Conservation (phyloP, 2,329 filamentous ascomycete genomes). For the Penicillium sp. region DNA sequence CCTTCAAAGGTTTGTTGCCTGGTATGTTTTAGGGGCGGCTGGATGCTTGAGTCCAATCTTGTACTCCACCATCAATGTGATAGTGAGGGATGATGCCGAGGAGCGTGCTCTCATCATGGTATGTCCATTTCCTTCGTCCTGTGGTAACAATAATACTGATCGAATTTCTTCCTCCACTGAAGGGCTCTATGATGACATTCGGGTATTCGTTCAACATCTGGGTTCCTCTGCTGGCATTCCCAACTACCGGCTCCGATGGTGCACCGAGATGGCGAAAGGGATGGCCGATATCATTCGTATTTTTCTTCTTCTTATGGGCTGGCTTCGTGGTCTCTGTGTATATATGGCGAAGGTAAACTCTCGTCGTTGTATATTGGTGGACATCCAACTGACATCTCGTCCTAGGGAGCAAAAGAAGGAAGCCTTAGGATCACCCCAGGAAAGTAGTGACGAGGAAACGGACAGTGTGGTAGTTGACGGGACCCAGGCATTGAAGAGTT, state of each 20-base stretch:
- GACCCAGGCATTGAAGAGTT: not conserved
- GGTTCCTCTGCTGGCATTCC: slow-evolving; percentile 46
- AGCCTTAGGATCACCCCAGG: not conserved
- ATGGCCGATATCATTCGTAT: slow-evolving; percentile 49
- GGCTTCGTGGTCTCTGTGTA: slow-evolving; percentile 23
- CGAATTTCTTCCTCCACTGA: not conserved
- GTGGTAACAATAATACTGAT: not conserved
- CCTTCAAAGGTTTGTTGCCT: slow-evolving; percentile 38
- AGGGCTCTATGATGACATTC: slow-evolving; percentile 49
- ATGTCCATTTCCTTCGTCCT: not conserved
- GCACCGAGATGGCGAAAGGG: slow-evolving; percentile 50
- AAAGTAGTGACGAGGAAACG: slow-evolving; percentile 11
- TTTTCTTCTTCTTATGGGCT: slow-evolving; percentile 46
- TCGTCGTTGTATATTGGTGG: not conserved
- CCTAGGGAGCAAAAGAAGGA: slow-evolving; percentile 8
- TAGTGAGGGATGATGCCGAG: slow-evolving; percentile 41
- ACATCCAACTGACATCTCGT: not conserved
- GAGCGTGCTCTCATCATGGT: slow-evolving; percentile 40
- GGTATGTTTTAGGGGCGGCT: slow-evolving; percentile 42
- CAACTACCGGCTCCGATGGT: slow-evolving; percentile 41
- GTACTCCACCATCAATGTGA: slow-evolving; percentile 46
- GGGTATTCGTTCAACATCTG: slow-evolving; percentile 49
- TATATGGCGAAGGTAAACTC: slow-evolving; percentile 18
- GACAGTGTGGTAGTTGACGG: slow-evolving; percentile 12
- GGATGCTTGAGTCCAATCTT: slow-evolving; percentile 44